Base-by-base conservation (phyloP, 108 stramenopile species). In the Discostella stelligeroides region DNA sequence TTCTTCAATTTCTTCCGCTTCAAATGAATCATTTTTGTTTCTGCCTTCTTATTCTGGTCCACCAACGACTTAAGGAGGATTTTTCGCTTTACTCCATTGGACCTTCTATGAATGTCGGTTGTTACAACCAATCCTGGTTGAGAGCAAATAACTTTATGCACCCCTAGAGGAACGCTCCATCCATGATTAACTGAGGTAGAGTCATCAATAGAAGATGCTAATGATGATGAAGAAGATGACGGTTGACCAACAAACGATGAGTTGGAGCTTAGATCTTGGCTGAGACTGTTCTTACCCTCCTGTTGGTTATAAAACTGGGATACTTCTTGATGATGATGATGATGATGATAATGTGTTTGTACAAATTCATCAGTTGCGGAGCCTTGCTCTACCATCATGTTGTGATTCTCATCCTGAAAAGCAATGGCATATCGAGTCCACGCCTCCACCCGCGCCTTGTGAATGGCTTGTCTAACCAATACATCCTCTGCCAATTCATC, bases 111-210 rank as follows among this genome's bases (percentile, higher is more conserved):
- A 14, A 68, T 34, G 39, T 73, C 72, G n/a, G 63, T 18, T 4
- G 79, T 80, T 0, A 80, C 79, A 0, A 73, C 37, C 56, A 80
- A 25, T 20, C 79, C 79, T 4, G 79, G 79, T 0, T 66, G 56
- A 1, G 67, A 34, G 56, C 79, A 80, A 1, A 59, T 51, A 15
- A 80, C 73, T 60, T 46, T 55, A 38, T 80, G 71, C 21, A 80
- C 79, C 4, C 79, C 79, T 15, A 80, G 63, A 7, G 72, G 79
- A 20, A 66, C 71, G 45, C 48, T 63, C 79, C 79, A 80, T 42
- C 79, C 79, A 40, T 80, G 66, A 68, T 65, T 67, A 12, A 15
- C 30, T 38, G 24, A 20, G 47, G 40, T 7, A 24, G 39, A 40
- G 12, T 43, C 43, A 5, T 30, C 17, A 18, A 28, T 12, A 28